phyloP scores from a whole-genome alignment of 2,329 filamentous ascomycete genomes.

The Sarocladiaceae sp. region DNA sequence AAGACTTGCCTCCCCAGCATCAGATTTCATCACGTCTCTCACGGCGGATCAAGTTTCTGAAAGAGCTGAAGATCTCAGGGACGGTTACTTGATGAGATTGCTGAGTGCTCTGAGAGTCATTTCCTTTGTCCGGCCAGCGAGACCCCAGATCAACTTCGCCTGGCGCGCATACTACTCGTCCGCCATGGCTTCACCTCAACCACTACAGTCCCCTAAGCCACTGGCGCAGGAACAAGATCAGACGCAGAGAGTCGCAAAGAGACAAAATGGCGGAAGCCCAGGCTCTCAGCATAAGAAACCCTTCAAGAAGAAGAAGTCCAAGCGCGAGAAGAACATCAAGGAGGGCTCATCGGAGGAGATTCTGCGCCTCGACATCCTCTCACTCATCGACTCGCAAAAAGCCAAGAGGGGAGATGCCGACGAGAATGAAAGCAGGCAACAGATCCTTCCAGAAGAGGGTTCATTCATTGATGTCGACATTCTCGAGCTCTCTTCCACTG shows the following conservation, averaged over 20 bases:
- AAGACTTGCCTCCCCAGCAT: too few species aligned
- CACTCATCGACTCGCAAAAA: constrained; percentile 40
- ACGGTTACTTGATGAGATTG: constrained; percentile 1
- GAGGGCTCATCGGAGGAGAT: constrained; percentile 62
- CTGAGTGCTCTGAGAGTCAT: constrained; percentile 17
- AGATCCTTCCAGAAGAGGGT: constrained; percentile 55
- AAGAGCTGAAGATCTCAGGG: too few species aligned
- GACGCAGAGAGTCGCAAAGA: constrained; percentile 14
- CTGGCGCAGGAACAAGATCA: background rate
- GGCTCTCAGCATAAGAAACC: constrained; percentile 13
- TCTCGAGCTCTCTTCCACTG: constrained; percentile 77
- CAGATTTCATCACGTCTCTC: too few species aligned
- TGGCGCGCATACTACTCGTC: constrained; percentile 14
- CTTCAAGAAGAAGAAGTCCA: constrained; percentile 45
- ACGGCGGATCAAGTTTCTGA: too few species aligned
- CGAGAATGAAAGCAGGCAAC: constrained; percentile 14
- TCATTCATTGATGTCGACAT: constrained; percentile 80
- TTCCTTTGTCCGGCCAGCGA: constrained; percentile 11
- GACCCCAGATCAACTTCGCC: constrained; percentile 12
- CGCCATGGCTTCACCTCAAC: constrained; percentile 17
- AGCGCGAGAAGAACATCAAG: constrained; percentile 53
- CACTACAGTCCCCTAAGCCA: constrained; percentile 8
- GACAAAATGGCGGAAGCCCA: constrained; percentile 15
- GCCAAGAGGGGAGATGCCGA: constrained; percentile 19
- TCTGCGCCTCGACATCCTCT: constrained; percentile 55